A percentile compares a stretch with the other conserved stretches of the same genome.
These are phyloP conservation scores for Candida nonsorbophila DNA, from an alignment of 805 yeast genomes.

Conservation along the genomic window DNA sequence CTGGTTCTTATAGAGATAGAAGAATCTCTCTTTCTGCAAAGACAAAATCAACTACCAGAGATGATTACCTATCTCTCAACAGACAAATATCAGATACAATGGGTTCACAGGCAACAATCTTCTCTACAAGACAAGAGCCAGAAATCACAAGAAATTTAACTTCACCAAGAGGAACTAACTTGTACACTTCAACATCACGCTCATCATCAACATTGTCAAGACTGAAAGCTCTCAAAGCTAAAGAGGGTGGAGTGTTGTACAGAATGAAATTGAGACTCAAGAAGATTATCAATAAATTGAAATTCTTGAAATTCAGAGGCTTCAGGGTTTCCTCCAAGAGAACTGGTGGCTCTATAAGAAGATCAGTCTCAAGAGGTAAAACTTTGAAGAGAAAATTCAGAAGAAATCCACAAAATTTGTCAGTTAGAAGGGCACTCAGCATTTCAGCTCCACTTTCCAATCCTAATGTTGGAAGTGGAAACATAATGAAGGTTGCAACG, in stretches of 20 bases:
- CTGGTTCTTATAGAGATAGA: no score
- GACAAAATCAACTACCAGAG: no score
- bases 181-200: slow-evolving; percentile 3
- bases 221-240: slow-evolving; percentile 28
- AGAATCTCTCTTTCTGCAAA: no score
- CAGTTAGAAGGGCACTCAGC: slow-evolving; percentile 4
- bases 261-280: slow-evolving; percentile 23
- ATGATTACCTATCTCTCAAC: no score
- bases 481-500: slow-evolving; percentile 10
- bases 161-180: slow-evolving; percentile 1
- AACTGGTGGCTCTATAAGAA: slow-evolving; percentile 10
- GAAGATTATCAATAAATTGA: slow-evolving; percentile 17
- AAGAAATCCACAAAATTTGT: slow-evolving; percentile 10
- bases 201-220: slow-evolving; percentile 16
- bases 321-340: slow-evolving; percentile 23
- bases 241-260: slow-evolving; percentile 27
- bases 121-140: slow-evolving; percentile 30
- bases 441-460: slow-evolving; percentile 29
- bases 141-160: slow-evolving; percentile 2
- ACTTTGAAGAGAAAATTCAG: slow-evolving; percentile 13
- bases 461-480: slow-evolving; percentile 19
- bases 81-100: slow-evolving; percentile 26
- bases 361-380: slow-evolving; percentile 4
- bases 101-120: slow-evolving; percentile 42
- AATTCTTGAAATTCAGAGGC: slow-evolving; percentile 14